These are phyloP conservation scores for Haplosporangium gracile DNA, from an alignment of 192 early-diverging fungal species.

Conservation along the genomic window DNA sequence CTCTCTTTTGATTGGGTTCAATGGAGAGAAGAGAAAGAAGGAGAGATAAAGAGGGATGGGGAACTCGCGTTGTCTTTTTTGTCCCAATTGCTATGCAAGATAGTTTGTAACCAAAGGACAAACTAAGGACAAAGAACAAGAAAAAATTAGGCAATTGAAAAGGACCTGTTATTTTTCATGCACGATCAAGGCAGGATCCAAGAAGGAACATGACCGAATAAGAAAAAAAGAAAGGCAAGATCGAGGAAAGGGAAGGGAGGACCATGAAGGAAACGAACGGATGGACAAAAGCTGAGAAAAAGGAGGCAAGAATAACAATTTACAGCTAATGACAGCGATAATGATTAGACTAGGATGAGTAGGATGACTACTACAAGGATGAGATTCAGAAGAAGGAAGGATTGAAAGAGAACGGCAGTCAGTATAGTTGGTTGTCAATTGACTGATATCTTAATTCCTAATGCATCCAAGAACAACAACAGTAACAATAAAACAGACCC, in stretches of 20 bases:
- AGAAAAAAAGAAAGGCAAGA: neutral
- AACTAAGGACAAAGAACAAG: neutral
- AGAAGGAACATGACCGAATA: neutral
- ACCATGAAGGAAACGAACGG: neutral
- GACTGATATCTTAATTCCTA: no score
- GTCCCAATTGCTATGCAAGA: neutral
- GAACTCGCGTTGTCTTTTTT: neutral
- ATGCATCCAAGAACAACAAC: no score
- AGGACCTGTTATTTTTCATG: neutral
- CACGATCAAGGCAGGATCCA: conserved; percentile 7
- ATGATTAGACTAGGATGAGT: no score
- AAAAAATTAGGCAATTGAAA: neutral
- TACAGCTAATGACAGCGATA: no score
- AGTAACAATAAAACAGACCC: no score
- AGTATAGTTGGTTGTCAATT: no score
- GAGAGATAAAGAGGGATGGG: no score
- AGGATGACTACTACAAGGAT: no score
- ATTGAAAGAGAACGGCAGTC: no score
- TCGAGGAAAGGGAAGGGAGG: neutral
- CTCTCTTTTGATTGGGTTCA: neutral
- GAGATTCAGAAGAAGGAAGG: no score
- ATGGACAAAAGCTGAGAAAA: neutral
- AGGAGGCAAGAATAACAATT: no score
- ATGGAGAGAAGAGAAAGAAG: neutral
- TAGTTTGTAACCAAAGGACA: no score